A percentile compares a stretch with the other conserved stretches of the same genome.
phyloP scores from a whole-genome alignment of 192 early-diverging fungal genomes.

The Coemansia aciculifera region DNA sequence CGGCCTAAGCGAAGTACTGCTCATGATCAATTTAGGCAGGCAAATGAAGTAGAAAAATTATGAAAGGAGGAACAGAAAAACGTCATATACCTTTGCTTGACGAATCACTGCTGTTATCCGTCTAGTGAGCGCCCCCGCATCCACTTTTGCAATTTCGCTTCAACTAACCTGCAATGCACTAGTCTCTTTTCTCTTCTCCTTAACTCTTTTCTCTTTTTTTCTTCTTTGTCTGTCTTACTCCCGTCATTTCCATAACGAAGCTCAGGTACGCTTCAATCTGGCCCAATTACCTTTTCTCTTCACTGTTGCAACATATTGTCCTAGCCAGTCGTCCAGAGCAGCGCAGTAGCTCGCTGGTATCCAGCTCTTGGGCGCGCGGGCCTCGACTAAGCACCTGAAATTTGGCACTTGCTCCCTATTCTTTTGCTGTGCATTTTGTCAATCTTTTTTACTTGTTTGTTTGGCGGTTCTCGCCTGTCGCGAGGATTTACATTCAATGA shows the following conservation, averaged over 20 bases:
- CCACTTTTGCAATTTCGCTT: neutral
- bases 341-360: neutral
- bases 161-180: neutral
- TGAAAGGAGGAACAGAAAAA: neutral
- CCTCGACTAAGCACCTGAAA: neutral
- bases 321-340: neutral
- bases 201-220: neutral
- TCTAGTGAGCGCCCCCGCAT: neutral
- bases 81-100: neutral
- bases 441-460: neutral
- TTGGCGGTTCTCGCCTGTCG: neutral
- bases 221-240: neutral
- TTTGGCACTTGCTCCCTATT: neutral
- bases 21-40: neutral
- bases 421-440: neutral
- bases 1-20: neutral
- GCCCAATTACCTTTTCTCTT: neutral
- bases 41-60: neutral
- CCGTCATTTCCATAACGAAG: slow-evolving; percentile 10
- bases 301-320: neutral
- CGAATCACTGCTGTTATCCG: too few species aligned
- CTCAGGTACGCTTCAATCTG: slow-evolving; percentile 21
- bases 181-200: neutral
- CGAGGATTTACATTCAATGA: neutral
- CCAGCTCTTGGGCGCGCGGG: neutral